Percentiles rank a stretch among this genome's conserved stretches.
Evolutionary conservation across 2,329 filamentous ascomycete genomes (phyloP).

Genomic region (Xylaria digitata): DNA sequence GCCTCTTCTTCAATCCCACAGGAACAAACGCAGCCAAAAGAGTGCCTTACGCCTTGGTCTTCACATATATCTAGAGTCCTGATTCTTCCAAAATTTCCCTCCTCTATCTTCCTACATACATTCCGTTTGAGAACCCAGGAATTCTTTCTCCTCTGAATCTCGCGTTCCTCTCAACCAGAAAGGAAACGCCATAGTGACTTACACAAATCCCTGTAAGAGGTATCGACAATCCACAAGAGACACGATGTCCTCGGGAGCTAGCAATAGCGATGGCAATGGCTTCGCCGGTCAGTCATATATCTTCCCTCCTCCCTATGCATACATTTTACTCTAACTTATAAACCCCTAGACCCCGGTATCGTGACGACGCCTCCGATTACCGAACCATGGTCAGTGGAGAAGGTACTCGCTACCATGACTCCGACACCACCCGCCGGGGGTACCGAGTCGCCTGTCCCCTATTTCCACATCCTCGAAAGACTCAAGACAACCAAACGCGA

Average conservation of each 20-base stretch:
- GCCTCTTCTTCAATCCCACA: not conserved
- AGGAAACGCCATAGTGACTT: not conserved
- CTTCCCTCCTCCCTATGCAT: not conserved
- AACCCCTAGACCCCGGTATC: slow-evolving; percentile 50
- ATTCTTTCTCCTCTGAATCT: not conserved
- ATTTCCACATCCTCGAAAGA: slow-evolving; percentile 93
- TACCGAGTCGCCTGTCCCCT: slow-evolving; percentile 81
- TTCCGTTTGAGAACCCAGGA: not conserved
- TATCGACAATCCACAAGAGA: not conserved
- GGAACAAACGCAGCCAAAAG: slow-evolving; percentile 1
- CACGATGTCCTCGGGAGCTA: slow-evolving; percentile 34
- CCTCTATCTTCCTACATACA: not conserved
- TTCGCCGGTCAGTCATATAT: slow-evolving; percentile 32
- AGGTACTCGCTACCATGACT: slow-evolving; percentile 73
- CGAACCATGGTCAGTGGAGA: slow-evolving; percentile 66
- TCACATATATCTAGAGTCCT: not conserved
- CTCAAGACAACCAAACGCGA: slow-evolving; percentile 97
- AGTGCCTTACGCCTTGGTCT: not conserved
- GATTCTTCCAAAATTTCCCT: not conserved
- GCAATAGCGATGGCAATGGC: slow-evolving; percentile 16
- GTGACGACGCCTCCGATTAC: slow-evolving; percentile 55
- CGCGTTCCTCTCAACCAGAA: not conserved
- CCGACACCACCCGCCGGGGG: slow-evolving; percentile 67
- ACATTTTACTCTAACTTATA: slow-evolving; percentile 4
- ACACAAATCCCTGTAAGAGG: not conserved